Percentiles rank a stretch among this genome's conserved stretches.
phyloP scores from a whole-genome alignment of 768 basidiomycete species.

The Leccinum broughii region DNA sequence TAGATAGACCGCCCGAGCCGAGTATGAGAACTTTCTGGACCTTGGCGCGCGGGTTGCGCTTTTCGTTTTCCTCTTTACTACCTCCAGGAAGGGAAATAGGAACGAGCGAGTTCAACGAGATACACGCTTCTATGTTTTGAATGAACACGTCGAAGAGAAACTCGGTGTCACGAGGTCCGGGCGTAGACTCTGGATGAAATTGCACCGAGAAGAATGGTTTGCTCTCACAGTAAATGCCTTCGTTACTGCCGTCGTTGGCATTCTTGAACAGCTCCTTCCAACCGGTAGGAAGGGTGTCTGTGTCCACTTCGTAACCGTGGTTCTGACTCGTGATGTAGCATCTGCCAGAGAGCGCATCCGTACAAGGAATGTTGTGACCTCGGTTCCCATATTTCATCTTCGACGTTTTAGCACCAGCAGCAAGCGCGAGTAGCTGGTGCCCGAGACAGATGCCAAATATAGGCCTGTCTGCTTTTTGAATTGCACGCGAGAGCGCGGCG shows the following conservation, averaged over 20 bases:
- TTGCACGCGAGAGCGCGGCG: slow-evolving; percentile 58
- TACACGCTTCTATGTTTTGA: slow-evolving; percentile 78
- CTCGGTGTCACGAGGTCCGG: slow-evolving; percentile 96
- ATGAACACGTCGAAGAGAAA: slow-evolving; percentile 99
- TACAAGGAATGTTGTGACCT: slow-evolving; percentile 98
- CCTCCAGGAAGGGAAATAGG: slow-evolving; percentile 76
- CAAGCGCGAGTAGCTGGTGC: slow-evolving; percentile 94
- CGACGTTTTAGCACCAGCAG: slow-evolving; percentile 89
- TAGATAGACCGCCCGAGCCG: slow-evolving; percentile 95
- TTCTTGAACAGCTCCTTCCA: slow-evolving; percentile 97
- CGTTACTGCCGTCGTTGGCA: slow-evolving; percentile 96
- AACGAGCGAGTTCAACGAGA: slow-evolving; percentile 49
- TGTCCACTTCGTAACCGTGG: slow-evolving; percentile 96
- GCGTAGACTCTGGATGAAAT: slow-evolving; percentile 97
- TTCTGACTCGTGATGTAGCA: slow-evolving; percentile 99
- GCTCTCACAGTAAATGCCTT: slow-evolving; percentile 91
- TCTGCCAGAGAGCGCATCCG: slow-evolving; percentile 86
- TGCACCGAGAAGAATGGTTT: slow-evolving; percentile 99
- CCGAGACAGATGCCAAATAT: slow-evolving; percentile 99
- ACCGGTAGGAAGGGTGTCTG: slow-evolving; percentile 67
- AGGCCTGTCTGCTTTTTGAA: slow-evolving; percentile 75
- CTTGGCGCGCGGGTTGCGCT: slow-evolving; percentile 64
- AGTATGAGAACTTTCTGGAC: slow-evolving; percentile 95
- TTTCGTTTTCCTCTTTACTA: slow-evolving; percentile 81
- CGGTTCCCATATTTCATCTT: slow-evolving; percentile 99